These are phyloP conservation scores for Ganoderma meredithae DNA, from an alignment of 1,284 basidiomycete species.

Conservation along the genomic window DNA sequence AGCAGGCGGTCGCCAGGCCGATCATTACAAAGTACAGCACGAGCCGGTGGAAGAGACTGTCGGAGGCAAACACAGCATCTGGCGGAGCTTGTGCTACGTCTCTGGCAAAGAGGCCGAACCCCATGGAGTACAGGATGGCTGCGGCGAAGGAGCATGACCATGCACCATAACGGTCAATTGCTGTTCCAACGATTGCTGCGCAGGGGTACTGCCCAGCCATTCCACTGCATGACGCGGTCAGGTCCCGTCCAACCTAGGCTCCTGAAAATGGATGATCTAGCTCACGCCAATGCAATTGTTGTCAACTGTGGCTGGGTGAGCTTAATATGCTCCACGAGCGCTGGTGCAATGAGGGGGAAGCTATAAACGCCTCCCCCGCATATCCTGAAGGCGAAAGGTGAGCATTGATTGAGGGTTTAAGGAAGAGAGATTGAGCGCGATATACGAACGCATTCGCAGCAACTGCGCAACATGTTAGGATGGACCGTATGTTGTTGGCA, in stretches of 20 bases:
- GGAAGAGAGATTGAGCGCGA: constrained; percentile 1
- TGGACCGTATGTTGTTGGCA: constrained; percentile 30
- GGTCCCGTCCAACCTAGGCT: background rate
- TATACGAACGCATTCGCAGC: constrained; percentile 64
- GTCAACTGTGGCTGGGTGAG: constrained; percentile 79
- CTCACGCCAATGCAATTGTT: constrained; percentile 74
- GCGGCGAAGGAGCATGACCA: constrained; percentile 71
- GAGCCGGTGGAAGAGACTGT: constrained; percentile 58
- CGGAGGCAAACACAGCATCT: constrained; percentile 46
- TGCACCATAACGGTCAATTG: constrained; percentile 66
- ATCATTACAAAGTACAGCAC: constrained; percentile 66
- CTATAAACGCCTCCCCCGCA: constrained; percentile 79
- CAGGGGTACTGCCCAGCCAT: constrained; percentile 76
- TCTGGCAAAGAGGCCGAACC: constrained; percentile 67
- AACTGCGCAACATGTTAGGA: constrained; percentile 60
- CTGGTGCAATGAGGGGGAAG: constrained; percentile 75
- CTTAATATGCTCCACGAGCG: constrained; percentile 62
- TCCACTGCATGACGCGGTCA: constrained; percentile 50
- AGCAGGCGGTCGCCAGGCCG: constrained; percentile 72
- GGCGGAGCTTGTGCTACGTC: constrained; percentile 57
- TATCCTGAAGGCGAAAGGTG: constrained; percentile 49
- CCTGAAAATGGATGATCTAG: background rate
- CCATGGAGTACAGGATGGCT: constrained; percentile 60
- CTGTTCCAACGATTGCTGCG: constrained; percentile 63
- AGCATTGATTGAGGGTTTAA: constrained; percentile 6